Conservation (phyloP, 2,329 filamentous ascomycete genomes). For the Thelonectria discophora region DNA sequence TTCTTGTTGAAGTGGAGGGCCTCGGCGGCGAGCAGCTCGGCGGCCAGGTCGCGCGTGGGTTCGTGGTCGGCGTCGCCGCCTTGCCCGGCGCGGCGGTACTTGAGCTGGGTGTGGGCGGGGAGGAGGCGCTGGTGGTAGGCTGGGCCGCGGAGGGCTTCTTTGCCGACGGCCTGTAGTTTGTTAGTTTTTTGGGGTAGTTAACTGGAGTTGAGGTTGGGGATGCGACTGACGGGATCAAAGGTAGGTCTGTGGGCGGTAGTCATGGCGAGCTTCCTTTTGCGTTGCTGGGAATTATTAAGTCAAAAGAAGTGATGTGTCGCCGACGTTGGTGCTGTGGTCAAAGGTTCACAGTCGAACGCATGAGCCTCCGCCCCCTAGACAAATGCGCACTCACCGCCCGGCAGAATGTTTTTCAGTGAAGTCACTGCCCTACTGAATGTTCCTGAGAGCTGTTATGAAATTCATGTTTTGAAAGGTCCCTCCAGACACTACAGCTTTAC, state of each 20-base stretch:
- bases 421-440: slow-evolving; percentile 30
- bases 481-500: slow-evolving; percentile 15
- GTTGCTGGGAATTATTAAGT: neutral
- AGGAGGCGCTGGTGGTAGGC: slow-evolving; percentile 97
- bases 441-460: slow-evolving; percentile 14
- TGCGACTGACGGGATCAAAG: slow-evolving; percentile 79
- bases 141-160: slow-evolving; percentile 91
- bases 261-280: slow-evolving; percentile 52
- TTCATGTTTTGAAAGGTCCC: slow-evolving; percentile 8
- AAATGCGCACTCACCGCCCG: slow-evolving; percentile 54
- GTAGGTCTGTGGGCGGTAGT: slow-evolving; percentile 84
- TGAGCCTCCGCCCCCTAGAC: slow-evolving; percentile 5
- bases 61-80: slow-evolving; percentile 81
- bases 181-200: slow-evolving; percentile 38
- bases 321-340: neutral
- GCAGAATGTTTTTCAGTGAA: slow-evolving; percentile 54
- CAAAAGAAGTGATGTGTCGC: neutral
- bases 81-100: slow-evolving; percentile 87
- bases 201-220: slow-evolving; percentile 21
- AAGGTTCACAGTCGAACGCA: slow-evolving; percentile 3
- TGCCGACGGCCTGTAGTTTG: slow-evolving; percentile 77
- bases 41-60: slow-evolving; percentile 78
- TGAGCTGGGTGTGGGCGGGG: slow-evolving; percentile 91
- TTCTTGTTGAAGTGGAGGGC: slow-evolving; percentile 87
- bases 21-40: slow-evolving; percentile 90